Conservation (phyloP, 75 land plant genomes). For the Cunninghamia lanceolata region DNA sequence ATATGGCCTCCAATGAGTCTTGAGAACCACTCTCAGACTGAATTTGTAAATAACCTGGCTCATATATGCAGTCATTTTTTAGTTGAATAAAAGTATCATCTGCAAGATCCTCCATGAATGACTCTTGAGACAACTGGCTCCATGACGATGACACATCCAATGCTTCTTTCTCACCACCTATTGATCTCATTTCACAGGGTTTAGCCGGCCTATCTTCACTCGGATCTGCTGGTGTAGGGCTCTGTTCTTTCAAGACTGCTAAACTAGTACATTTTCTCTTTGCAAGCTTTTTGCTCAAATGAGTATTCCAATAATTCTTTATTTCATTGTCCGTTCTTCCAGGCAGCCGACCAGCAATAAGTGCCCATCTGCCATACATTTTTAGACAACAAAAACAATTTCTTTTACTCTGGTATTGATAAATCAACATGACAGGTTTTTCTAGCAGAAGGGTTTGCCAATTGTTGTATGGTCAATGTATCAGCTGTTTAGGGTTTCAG, state of each 20-base stretch:
- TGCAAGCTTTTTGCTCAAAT: constrained; percentile 7
- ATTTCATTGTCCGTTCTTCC: constrained; percentile 11
- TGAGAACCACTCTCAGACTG: not conserved
- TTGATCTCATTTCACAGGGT: not conserved
- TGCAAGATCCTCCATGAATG: not conserved
- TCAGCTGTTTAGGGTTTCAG: too few species aligned
- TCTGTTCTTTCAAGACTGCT: not conserved
- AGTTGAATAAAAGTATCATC: not conserved
- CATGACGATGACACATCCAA: not conserved
- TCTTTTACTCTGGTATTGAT: not conserved
- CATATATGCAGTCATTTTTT: too few species aligned
- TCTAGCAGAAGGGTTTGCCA: too few species aligned
- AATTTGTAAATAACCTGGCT: too few species aligned
- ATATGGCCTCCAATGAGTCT: not conserved
- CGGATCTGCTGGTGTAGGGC: not conserved
- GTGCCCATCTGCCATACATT: constrained; percentile 11
- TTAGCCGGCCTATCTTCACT: not conserved
- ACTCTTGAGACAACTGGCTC: not conserved
- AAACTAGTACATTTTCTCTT: not conserved
- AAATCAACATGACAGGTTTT: not conserved
- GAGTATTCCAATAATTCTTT: constrained; percentile 7
- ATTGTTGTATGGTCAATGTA: too few species aligned
- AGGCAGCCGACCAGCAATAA: not conserved
- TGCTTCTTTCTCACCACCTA: not conserved
- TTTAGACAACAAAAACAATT: not conserved